Percentiles rank a stretch among this genome's conserved stretches.
Evolutionary conservation across 1,284 basidiomycete species (phyloP).

Genomic region (Fomitiporia mediterranea): DNA sequence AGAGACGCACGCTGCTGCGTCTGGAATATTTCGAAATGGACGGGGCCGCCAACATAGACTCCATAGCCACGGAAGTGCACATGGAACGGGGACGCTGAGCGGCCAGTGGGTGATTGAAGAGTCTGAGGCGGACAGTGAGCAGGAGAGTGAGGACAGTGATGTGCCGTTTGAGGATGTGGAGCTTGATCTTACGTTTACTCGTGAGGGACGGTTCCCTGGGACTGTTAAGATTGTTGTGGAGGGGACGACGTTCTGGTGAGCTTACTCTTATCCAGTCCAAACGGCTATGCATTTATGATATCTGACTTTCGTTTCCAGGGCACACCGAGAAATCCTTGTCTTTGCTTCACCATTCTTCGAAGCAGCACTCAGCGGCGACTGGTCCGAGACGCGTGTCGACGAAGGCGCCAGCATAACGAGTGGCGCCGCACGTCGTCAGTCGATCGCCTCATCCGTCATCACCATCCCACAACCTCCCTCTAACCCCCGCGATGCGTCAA

Average conservation of each 20-base stretch:
- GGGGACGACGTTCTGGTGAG: slow-evolving; percentile 77
- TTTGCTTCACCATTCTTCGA: slow-evolving; percentile 86
- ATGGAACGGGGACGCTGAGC: slow-evolving; percentile 33
- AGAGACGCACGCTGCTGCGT: slow-evolving; percentile 78
- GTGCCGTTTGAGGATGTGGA: slow-evolving; percentile 54
- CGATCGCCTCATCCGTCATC: slow-evolving; percentile 68
- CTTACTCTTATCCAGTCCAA: not conserved
- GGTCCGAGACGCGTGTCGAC: slow-evolving; percentile 52
- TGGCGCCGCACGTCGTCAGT: slow-evolving; percentile 47
- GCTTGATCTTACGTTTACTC: slow-evolving; percentile 68
- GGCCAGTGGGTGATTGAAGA: slow-evolving; percentile 18
- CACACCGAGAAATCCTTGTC: slow-evolving; percentile 79
- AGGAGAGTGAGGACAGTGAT: slow-evolving; percentile 46
- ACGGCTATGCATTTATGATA: not conserved
- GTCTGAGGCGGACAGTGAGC: slow-evolving; percentile 12
- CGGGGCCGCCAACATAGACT: slow-evolving; percentile 70
- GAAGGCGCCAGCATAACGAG: not conserved
- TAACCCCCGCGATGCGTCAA: slow-evolving; percentile 40
- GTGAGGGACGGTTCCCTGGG: slow-evolving; percentile 60
- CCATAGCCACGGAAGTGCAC: slow-evolving; percentile 40
- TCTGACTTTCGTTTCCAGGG: slow-evolving; percentile 41
- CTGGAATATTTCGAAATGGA: slow-evolving; percentile 77
- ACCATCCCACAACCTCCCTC: slow-evolving; percentile 72
- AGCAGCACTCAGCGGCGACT: slow-evolving; percentile 74
- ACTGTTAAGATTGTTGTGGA: slow-evolving; percentile 84